Percentiles rank a stretch among this genome's conserved stretches.
Evolutionary conservation across 1,284 basidiomycete genomes (phyloP).

Genomic region (Trametes sp.): DNA sequence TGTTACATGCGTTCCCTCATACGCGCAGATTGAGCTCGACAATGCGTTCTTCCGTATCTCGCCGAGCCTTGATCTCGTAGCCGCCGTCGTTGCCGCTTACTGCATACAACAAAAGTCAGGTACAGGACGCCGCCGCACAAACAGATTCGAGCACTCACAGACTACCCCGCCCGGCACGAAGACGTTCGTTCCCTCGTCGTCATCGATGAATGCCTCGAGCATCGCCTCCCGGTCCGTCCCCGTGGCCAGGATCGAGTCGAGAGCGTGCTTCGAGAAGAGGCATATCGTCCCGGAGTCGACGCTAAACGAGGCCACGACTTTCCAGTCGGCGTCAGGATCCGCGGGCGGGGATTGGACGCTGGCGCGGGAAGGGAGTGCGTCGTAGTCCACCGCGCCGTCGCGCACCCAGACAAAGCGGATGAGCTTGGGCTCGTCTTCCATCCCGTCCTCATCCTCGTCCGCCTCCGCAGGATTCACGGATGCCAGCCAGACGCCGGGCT

Average conservation of each 20-base stretch:
- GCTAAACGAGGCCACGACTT: conserved; percentile 15
- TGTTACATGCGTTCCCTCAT: too few species aligned
- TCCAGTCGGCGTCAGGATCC: conserved; percentile 7
- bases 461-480: neutral
- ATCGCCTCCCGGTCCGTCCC: conserved; percentile 8
- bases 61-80: conserved; percentile 8
- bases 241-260: neutral
- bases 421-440: neutral
- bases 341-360: neutral
- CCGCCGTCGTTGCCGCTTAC: conserved; percentile 14
- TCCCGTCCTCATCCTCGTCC: neutral
- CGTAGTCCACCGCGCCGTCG: conserved; percentile 12
- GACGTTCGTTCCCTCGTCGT: conserved; percentile 5
- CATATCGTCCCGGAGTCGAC: conserved; percentile 17
- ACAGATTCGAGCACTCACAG: neutral
- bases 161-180: conserved; percentile 18
- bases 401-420: conserved; percentile 10
- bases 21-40: neutral
- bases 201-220: conserved; percentile 11
- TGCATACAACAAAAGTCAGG: neutral
- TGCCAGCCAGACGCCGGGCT: conserved; percentile 22
- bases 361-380: conserved; percentile 1
- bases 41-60: conserved; percentile 7
- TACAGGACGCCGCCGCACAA: too few species aligned
- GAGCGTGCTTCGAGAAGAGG: conserved; percentile 5